Conservation (phyloP, 2,329 filamentous ascomycete genomes). For the Tolypocladium pustulatum region DNA sequence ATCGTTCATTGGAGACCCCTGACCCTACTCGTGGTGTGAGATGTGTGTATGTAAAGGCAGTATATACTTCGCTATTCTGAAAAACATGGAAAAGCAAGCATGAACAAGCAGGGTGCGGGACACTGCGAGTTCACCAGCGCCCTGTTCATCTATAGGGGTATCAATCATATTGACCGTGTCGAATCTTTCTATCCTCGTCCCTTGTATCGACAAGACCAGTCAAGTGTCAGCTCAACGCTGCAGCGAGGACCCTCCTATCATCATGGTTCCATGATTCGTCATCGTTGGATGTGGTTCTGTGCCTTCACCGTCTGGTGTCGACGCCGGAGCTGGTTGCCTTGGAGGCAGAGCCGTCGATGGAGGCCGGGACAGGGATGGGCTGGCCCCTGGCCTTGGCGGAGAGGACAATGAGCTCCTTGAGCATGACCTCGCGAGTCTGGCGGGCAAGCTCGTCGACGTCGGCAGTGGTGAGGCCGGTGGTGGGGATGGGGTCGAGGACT, state of each 20-base stretch:
- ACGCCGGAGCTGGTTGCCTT: conserved; percentile 17
- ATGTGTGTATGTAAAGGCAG: background rate
- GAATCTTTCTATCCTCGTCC: background rate
- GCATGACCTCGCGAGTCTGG: conserved; percentile 64
- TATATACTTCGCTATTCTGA: background rate
- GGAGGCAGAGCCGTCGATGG: conserved; percentile 8
- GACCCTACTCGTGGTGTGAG: background rate
- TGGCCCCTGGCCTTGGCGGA: conserved; percentile 39
- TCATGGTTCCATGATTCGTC: background rate
- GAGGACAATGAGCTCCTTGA: conserved; percentile 49
- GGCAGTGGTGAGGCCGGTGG: conserved; percentile 57
- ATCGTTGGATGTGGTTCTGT: background rate
- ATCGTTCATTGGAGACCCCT: background rate
- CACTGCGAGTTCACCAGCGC: background rate
- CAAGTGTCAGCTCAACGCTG: background rate
- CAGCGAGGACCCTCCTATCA: background rate
- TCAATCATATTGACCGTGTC: conserved; percentile 2
- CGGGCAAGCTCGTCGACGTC: conserved; percentile 68
- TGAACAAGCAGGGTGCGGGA: background rate
- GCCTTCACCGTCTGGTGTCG: conserved; percentile 8
- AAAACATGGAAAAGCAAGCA: background rate
- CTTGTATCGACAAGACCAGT: background rate
- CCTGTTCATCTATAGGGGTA: conserved; percentile 5
- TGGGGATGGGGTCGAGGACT: conserved; percentile 77
- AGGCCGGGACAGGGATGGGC: conserved; percentile 19